Evolutionary conservation across 1,284 basidiomycete species (phyloP), one percentile per base, ranked within the genome.

Genomic region (Cryptococcus hybrid): DNA sequence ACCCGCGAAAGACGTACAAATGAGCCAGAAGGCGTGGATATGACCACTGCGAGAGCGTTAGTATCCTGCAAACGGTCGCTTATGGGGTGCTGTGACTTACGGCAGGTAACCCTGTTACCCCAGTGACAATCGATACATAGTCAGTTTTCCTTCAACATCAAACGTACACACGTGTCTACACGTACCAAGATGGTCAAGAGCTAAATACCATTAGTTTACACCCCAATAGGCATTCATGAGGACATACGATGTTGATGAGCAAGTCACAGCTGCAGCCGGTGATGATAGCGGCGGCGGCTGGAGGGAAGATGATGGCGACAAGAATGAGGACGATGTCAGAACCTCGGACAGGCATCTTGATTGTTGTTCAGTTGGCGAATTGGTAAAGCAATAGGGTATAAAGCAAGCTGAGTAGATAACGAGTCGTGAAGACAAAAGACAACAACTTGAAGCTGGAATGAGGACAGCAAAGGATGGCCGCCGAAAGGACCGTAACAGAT

Each of bases 181-280:
- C 59, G 50, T 47, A 67, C 67, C 47, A 69, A 53, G 24, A 65
- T 49, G 15, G 67, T 69, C 54, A 69, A 55, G 5, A 58, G 47
- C 39, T 34, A 45, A 11, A 12, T 3, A 38, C 37, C 24, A 15
- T 43, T 12, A 52, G 24, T 40, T 44, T 15, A 36, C 30, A 3
- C n/a, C 5, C 1, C 2, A 24, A 24, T 12, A 35, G 15, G 30
- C 36, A 7, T 36, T 34, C 4, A 4, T 3, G 30, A 30, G 30
- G 18, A 40, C 37, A 40, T 44, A 18, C 45, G 37, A 90, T 84
- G 79, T 89, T 90, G 80, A 92, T 90, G 62, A 90, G 81, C 43
- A 90, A 80, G 74, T 90, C 88, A 69, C 87, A 89, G 56, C 83
- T 82, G 75, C 88, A 90, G 30, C 89, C 89, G 1, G 88, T 85